Evolutionary conservation across 805 yeast species (phyloP).

Genomic region (Barnettozyma vustinii): DNA sequence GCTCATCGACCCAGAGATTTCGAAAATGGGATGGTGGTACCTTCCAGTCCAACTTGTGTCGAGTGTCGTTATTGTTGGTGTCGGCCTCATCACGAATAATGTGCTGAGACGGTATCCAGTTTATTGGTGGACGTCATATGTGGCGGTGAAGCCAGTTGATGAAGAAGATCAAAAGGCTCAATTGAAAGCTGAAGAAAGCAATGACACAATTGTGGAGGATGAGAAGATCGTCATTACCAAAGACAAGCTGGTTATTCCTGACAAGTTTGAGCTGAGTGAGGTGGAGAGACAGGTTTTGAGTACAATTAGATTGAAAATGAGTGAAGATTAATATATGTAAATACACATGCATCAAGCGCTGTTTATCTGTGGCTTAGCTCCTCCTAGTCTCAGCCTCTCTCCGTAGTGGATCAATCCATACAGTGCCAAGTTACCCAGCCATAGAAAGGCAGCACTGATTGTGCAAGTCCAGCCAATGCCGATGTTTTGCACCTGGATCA

Average conservation of each 20-base stretch:
- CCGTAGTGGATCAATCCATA: conserved; percentile 3
- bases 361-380: neutral
- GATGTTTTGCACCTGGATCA: conserved; percentile 39
- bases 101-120: conserved; percentile 47
- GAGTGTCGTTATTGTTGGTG: conserved; percentile 39
- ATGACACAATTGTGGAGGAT: neutral
- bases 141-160: neutral
- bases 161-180: conserved; percentile 1
- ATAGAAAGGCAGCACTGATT: conserved; percentile 34
- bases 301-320: conserved; percentile 4
- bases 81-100: conserved; percentile 51
- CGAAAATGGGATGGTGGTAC: conserved; percentile 60
- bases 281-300: conserved; percentile 2
- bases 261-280: conserved; percentile 3
- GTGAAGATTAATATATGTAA: neutral
- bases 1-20: conserved; percentile 37
- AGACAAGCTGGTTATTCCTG: conserved; percentile 4
- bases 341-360: neutral
- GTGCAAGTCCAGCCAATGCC: conserved; percentile 57
- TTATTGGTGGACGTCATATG: conserved; percentile 47
- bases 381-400: conserved; percentile 3
- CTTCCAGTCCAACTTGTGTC: conserved; percentile 49
- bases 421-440: conserved; percentile 1
- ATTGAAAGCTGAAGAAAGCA: neutral
- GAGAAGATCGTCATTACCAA: neutral